phyloP scores from a whole-genome alignment of 2,329 filamentous ascomycete genomes.

The Verticillium longisporum region DNA sequence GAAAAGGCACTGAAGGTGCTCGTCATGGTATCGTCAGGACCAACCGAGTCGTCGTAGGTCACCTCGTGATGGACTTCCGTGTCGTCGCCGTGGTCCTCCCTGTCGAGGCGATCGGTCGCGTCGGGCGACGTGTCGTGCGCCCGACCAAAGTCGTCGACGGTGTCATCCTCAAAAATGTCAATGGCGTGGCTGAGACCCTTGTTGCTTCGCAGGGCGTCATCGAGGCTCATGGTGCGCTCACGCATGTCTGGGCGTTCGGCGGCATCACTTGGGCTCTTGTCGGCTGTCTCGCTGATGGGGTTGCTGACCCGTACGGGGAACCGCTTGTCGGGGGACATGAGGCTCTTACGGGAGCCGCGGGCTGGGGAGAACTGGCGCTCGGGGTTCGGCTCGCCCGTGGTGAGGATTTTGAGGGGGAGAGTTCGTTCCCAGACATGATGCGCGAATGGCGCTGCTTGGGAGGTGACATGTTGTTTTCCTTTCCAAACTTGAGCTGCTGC shows the following conservation, averaged over 20 bases:
- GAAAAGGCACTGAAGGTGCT: conserved; percentile 89
- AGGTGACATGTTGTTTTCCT: conserved; percentile 38
- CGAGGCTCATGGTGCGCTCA: conserved; percentile 38
- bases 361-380: conserved; percentile 24
- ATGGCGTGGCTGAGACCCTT: conserved; percentile 52
- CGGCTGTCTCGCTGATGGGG: conserved; percentile 13
- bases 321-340: conserved; percentile 44
- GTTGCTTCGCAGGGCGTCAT: conserved; percentile 48
- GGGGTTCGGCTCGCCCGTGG: conserved; percentile 10
- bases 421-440: conserved; percentile 49
- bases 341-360: conserved; percentile 36
- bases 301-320: conserved; percentile 53
- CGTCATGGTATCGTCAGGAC: conserved; percentile 64
- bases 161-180: conserved; percentile 54
- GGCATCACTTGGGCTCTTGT: not conserved
- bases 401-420: conserved; percentile 52
- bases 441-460: conserved; percentile 45
- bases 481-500: not conserved
- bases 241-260: conserved; percentile 3
- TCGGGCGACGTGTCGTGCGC: conserved; percentile 18
- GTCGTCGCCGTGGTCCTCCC: conserved; percentile 17
- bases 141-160: conserved; percentile 17
- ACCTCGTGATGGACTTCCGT: conserved; percentile 1
- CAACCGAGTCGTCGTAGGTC: conserved; percentile 24
- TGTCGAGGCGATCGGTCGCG: conserved; percentile 19